Evolutionary conservation across 495 filamentous ascomycete species (phyloP), one percentile per base, ranked within the genome.

Genomic region (Aspergillus egyptiacus): DNA sequence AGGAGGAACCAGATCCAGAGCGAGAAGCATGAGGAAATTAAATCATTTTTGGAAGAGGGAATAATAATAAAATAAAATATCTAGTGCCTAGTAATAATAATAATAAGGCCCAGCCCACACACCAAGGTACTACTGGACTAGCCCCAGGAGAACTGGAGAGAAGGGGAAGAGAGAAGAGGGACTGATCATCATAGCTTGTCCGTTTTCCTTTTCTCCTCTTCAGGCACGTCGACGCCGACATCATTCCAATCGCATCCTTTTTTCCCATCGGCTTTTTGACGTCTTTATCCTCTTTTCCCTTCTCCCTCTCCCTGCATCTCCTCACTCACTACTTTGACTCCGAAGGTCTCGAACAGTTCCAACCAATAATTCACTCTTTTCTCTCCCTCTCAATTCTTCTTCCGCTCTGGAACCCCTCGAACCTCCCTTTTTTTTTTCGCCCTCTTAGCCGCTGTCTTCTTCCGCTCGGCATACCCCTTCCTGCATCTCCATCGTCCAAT

Each of bases 401-500:
- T 34, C 33, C 18, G 30, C 31, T 17, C 38, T n/a, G 30, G 19
- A 17, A 35, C 39, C 43, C 39, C 48, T 40, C 20, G n/a, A 32
- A 33, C 34, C 39, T 50, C 39, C 35, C 45, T 48, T 56, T 49
- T 35, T 45, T 48, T n/a, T n/a, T n/a, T n/a, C 22, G 31, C 37
- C 30, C 27, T 50, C 20, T 22, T 50, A 42, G 8, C 36, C 48
- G 40, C 27, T 35, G 11, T 41, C 28, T 34, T 38, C 52, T 55
- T 6, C 51, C 46, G 28, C 60, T 56, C 34, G 36, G 57, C 46
- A 39, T 38, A 38, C 36, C 53, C 46, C 54, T 31, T 51, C 44
- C 49, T 37, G 43, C 23, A 41, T 18, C 1, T 25, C 18, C 35
- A 40, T 54, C 42, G 20, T 55, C 54, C 52, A 55, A 59, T 59